Base-by-base conservation (phyloP, 208 protist species). In the Leishmania tropica region DNA sequence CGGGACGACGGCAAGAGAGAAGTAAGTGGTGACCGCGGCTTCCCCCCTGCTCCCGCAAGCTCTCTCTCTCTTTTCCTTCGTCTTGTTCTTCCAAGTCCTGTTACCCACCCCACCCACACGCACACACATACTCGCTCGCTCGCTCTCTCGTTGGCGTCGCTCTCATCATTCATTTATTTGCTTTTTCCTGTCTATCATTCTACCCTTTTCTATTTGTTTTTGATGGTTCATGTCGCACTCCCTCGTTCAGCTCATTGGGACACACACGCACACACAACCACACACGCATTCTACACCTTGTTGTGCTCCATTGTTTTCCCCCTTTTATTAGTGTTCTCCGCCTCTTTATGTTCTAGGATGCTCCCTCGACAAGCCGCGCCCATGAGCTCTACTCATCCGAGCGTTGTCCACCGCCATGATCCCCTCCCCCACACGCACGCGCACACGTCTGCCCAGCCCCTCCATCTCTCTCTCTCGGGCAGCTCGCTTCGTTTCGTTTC, bases 251-350 rank as follows among this genome's bases (percentile, higher is more conserved):
- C 64, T 40, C 35, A 70, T 17, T 40, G n/a, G n/a, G 54, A 11
- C 45, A 48, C 54, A 21, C 35, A 40, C 17, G 8, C n/a, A 42
- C 64, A 11, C 3, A 28, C 21, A 58, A 1, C 4, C 45, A 24
- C 19, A 15, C 21, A 24, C 54, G 24, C 54, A 58, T 58, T 15
- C 54, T 58, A 19, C 21, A 10, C 54, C 10, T 24, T 10, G 19
- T 10, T n/a, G 54, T 28, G 17, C n/a, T 58, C 17, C 24, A 24
- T 62, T 64, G 47, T 71, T 65, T 75, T 72, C 79, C 76, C 56
- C 45, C 58, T 11, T 54, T 75, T 17, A 21, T 68, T 68, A 48
- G 37, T 58, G 53, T 7, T 35, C 67, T 76, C 48, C 78, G 5
- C 54, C 56, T 21, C 35, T 81, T 40, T 67, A 3, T 72, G 15